Evolutionary conservation across 2,329 filamentous ascomycete genomes (phyloP).

Genomic region (Aspergillus luchuensis): DNA sequence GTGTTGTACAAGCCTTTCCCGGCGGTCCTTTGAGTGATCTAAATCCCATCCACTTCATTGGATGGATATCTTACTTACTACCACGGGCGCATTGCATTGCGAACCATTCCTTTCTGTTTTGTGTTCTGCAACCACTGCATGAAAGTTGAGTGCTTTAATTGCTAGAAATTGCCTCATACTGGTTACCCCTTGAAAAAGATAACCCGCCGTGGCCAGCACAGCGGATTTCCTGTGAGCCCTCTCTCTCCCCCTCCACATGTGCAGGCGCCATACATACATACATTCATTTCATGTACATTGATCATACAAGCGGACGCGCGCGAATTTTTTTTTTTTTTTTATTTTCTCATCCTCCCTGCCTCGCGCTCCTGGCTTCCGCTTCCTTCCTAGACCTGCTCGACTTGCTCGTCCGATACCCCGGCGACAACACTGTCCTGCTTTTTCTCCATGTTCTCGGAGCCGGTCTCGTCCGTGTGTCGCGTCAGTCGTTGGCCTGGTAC

Average conservation of each 20-base stretch:
- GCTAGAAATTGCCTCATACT: background rate
- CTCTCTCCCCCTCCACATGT: background rate
- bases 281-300: background rate
- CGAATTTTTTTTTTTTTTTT: background rate
- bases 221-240: background rate
- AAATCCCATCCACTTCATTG: no score
- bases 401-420: constrained; percentile 16
- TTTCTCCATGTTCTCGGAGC: constrained; percentile 7
- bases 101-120: background rate
- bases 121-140: background rate
- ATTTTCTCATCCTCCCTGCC: background rate
- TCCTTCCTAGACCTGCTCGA: constrained; percentile 18
- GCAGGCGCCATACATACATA: constrained; percentile 1
- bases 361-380: no score
- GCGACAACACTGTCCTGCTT: background rate
- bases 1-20: no score
- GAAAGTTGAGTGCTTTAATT: background rate
- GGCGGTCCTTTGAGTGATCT: no score
- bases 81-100: no score
- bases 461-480: background rate
- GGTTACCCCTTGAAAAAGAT: background rate
- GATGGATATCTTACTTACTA: no score
- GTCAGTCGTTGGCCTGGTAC: constrained; percentile 5
- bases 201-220: background rate
- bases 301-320: background rate